Evolutionary conservation across 2,329 filamentous ascomycete genomes (phyloP).

Genomic region (Cytospora piceicola): DNA sequence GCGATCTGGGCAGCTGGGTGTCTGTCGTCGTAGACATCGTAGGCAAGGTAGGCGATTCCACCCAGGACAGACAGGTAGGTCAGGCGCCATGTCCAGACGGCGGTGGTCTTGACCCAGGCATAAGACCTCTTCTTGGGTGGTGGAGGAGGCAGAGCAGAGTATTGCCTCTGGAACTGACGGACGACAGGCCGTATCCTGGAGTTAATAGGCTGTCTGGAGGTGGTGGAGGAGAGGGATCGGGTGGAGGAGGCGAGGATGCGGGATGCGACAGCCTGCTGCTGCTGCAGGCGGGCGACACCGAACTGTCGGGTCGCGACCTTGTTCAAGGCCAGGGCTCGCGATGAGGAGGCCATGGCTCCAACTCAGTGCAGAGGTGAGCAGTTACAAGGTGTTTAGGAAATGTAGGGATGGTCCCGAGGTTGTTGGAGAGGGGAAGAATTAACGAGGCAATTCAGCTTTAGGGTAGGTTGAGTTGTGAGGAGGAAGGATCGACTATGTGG

Average conservation of each 20-base stretch:
- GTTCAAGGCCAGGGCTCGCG: constrained; percentile 38
- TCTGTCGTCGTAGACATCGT: constrained; percentile 80
- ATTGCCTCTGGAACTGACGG: constrained; percentile 37
- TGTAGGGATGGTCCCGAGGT: constrained; percentile 5
- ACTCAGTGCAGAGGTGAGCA: constrained; percentile 25
- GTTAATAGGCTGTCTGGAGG: constrained; percentile 31
- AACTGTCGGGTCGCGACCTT: constrained; percentile 39
- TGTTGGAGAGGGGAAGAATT: background rate
- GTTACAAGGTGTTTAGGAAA: constrained; percentile 10
- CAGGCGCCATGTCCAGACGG: constrained; percentile 83
- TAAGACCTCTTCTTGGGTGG: constrained; percentile 50
- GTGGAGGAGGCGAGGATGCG: constrained; percentile 37
- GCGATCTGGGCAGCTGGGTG: constrained; percentile 79
- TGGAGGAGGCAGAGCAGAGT: constrained; percentile 41
- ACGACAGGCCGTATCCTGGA: constrained; percentile 34
- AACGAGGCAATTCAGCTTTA: background rate
- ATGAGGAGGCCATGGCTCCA: constrained; percentile 41
- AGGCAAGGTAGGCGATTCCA: constrained; percentile 72
- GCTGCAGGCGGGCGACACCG: constrained; percentile 34
- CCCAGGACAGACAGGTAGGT: constrained; percentile 76
- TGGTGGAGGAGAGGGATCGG: constrained; percentile 28
- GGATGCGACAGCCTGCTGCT: constrained; percentile 33
- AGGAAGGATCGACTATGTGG: constrained; percentile 21
- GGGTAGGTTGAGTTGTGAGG: constrained; percentile 4
- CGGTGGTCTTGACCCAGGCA: constrained; percentile 65